phyloP scores from a whole-genome alignment of 345 rosid genomes.

The Linum trigynum region DNA sequence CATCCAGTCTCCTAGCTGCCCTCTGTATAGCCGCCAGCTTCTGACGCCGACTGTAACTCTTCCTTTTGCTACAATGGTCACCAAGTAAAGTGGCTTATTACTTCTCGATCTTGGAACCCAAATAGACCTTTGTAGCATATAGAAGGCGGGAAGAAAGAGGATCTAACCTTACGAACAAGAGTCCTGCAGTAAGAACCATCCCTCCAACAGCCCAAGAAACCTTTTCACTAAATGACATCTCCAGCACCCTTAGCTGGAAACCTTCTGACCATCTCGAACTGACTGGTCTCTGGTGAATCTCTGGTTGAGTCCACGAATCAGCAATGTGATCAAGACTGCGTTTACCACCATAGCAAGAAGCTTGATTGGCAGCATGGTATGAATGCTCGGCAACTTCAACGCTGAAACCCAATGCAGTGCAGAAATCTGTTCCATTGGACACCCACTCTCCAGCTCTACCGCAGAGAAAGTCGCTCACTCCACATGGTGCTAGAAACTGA shows the following conservation, averaged over 20 bases:
- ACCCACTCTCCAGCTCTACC: conserved; percentile 76
- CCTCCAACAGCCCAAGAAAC: conserved; percentile 81
- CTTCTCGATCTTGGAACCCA: neutral
- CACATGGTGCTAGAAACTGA: conserved; percentile 74
- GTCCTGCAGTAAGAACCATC: conserved; percentile 62
- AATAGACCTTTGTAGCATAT: neutral
- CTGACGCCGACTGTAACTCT: conserved; percentile 39
- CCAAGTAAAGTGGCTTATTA: neutral
- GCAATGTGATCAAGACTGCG: conserved; percentile 74
- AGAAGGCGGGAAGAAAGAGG: conserved; percentile 9
- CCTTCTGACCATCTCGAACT: conserved; percentile 24
- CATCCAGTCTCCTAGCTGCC: conserved; percentile 50
- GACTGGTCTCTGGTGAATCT: conserved; percentile 27
- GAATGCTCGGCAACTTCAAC: conserved; percentile 31
- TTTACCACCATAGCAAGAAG: conserved; percentile 69
- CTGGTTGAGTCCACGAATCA: conserved; percentile 56
- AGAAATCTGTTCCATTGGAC: conserved; percentile 76
- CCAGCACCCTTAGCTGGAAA: conserved; percentile 43
- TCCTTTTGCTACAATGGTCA: conserved; percentile 40
- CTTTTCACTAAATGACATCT: conserved; percentile 36
- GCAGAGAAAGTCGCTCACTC: conserved; percentile 66
- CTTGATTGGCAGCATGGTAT: conserved; percentile 29
- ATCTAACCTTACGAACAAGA: conserved; percentile 51
- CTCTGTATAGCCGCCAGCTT: conserved; percentile 51
- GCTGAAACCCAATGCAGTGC: conserved; percentile 71